Conservation (phyloP, 2,329 filamentous ascomycete species). For the Acarospora socialis region DNA sequence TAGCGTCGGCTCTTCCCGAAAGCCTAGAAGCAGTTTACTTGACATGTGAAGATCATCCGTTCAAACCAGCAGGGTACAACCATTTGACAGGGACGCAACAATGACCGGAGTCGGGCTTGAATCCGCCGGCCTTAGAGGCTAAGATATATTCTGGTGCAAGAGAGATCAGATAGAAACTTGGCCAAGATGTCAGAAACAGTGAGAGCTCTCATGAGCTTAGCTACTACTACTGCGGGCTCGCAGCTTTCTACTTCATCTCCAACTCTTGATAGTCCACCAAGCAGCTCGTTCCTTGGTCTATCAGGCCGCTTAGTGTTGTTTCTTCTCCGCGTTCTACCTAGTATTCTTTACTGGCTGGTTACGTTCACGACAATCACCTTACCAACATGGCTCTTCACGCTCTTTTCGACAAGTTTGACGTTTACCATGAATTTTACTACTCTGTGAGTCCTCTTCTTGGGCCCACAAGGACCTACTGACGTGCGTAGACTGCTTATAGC, state of each 20-base stretch:
- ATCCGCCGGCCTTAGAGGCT: no score
- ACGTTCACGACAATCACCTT: conserved; percentile 78
- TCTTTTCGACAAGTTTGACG: conserved; percentile 85
- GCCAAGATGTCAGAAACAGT: no score
- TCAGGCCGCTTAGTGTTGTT: conserved; percentile 36
- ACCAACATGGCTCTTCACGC: conserved; percentile 74
- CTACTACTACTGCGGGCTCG: background rate
- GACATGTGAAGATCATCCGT: no score
- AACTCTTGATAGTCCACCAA: background rate
- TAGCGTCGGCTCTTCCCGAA: no score
- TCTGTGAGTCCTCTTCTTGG: conserved; percentile 42
- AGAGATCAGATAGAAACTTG: no score
- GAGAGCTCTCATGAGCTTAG: background rate
- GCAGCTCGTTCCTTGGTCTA: conserved; percentile 26
- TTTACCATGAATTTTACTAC: conserved; percentile 99
- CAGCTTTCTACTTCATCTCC: conserved; percentile 1
- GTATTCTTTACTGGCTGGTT: conserved; percentile 60
- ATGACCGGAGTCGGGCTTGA: no score
- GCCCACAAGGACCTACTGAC: background rate
- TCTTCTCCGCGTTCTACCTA: conserved; percentile 40
- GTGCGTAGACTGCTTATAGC: conserved; percentile 55
- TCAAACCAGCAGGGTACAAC: no score
- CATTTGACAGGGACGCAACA: no score
- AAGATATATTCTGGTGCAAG: no score
- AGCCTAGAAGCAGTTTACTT: no score